phyloP scores from a whole-genome alignment of 2,329 filamentous ascomycete species.

The Neospermospora avenae region DNA sequence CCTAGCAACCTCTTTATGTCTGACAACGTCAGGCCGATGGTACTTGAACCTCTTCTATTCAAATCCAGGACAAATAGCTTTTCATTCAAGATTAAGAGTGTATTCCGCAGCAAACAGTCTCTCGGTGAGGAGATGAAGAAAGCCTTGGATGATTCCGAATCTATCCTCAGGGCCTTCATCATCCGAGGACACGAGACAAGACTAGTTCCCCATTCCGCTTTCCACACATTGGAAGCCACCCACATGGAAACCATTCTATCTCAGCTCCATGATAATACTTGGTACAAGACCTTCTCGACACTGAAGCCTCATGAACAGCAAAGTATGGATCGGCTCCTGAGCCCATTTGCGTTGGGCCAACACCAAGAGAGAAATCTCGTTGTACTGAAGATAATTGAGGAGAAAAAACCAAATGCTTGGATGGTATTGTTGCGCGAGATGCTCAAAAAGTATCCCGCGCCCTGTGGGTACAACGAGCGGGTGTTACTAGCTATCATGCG shows the following conservation, averaged over 20 bases:
- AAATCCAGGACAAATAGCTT: slow-evolving; percentile 21
- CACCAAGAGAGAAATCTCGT: slow-evolving; percentile 22
- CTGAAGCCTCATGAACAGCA: slow-evolving; percentile 19
- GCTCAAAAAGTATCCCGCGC: background rate
- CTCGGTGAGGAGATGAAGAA: slow-evolving; percentile 30
- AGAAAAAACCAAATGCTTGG: slow-evolving; percentile 25
- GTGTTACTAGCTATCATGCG: slow-evolving; percentile 28
- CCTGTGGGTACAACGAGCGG: slow-evolving; percentile 5
- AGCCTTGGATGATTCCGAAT: slow-evolving; percentile 21
- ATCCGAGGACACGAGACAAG: slow-evolving; percentile 17
- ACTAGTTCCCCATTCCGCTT: slow-evolving; percentile 29
- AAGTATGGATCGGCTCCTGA: slow-evolving; percentile 13
- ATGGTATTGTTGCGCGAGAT: slow-evolving; percentile 17
- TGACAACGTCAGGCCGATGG: slow-evolving; percentile 18
- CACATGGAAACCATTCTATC: slow-evolving; percentile 31
- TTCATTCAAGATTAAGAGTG: slow-evolving; percentile 25
- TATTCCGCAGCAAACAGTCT: slow-evolving; percentile 31
- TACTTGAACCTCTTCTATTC: slow-evolving; percentile 24
- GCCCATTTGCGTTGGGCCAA: slow-evolving; percentile 9
- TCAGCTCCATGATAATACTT: slow-evolving; percentile 26
- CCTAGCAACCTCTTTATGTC: background rate
- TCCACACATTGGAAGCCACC: slow-evolving; percentile 31
- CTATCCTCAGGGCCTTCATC: slow-evolving; percentile 26
- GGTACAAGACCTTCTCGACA: slow-evolving; percentile 29
- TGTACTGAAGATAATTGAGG: slow-evolving; percentile 27